These are phyloP conservation scores for Geum urbanum DNA, from an alignment of 306 rosid genomes.

Conservation along the genomic window DNA sequence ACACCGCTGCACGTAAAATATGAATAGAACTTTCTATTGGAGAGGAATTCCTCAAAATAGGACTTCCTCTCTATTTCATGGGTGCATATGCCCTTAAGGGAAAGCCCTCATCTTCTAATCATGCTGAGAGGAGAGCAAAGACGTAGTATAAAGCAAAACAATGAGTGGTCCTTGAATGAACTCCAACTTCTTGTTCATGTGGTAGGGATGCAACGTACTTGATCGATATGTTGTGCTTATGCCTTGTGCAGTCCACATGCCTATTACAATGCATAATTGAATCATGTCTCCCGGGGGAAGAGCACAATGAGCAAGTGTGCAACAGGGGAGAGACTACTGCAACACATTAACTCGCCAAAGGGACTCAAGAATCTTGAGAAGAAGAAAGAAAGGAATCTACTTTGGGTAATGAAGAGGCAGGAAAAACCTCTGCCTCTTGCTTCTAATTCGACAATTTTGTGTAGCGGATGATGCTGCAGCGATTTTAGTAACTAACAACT, in stretches of 20 bases:
- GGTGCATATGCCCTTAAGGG: no score
- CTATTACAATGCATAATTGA: slow-evolving; percentile 17
- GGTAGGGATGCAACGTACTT: slow-evolving; percentile 10
- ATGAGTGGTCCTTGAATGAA: slow-evolving; percentile 4
- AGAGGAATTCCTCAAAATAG: no score
- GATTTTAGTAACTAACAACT: slow-evolving; percentile 55
- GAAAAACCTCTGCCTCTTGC: slow-evolving; percentile 97
- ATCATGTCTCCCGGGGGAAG: slow-evolving; percentile 15
- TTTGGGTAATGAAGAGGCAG: slow-evolving; percentile 55
- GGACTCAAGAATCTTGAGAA: background rate
- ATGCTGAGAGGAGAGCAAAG: background rate
- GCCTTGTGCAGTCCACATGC: background rate
- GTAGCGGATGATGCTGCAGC: slow-evolving; percentile 49
- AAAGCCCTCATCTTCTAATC: background rate
- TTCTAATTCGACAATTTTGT: slow-evolving; percentile 58
- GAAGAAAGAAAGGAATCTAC: slow-evolving; percentile 8
- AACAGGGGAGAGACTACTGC: background rate
- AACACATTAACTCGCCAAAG: background rate
- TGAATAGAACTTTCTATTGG: no score
- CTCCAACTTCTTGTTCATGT: background rate
- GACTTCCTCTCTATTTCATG: no score
- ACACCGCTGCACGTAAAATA: no score
- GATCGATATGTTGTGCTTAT: background rate
- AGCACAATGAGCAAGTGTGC: background rate
- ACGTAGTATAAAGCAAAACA: slow-evolving; percentile 1